Evolutionary conservation across 345 rosid genomes (phyloP), one percentile per base, ranked within the genome.

Genomic region (Cochlearia excelsa): DNA sequence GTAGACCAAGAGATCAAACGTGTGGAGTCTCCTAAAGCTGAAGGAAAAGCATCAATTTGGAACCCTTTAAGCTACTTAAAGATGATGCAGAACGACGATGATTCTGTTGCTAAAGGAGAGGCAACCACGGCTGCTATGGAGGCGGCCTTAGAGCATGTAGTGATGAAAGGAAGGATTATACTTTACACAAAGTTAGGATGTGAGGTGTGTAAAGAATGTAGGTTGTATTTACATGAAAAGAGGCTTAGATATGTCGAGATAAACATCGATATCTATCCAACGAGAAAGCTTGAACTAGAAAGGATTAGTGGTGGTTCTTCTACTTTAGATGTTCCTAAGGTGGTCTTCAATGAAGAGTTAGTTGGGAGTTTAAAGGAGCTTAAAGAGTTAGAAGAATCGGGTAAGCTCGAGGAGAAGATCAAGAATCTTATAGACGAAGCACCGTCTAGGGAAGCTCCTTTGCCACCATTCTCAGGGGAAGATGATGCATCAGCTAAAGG

Each of bases 391-490:
- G 91, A 82, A 45, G 81, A 82, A 66, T 77, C 80, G 46, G 87
- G 91, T 31, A 66, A 77, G 68, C 86, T 87, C 72, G 78, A 74
- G 42, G 95, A 87, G 74, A 87, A 82, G 78, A 83, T 84, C 31
- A 81, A 77, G 38, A 52, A 65, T 77, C 43, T 87, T 61, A 73
- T 87, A 48, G 11, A 69, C 37, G 82, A 85, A 77, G 65, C 70
- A 49, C 86, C 97, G 4, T 50, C 82, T 5, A 51, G 53, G 27
- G 84, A 77, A 79, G 87, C 91, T 70, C 97, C 94, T 64, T 35
- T 84, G 37, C 91, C 89, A 0, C 95, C 97, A 50, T 81, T 87
- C 58, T 87, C 95, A 39, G 97, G 94, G 35, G 95, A 90, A 81
- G 97, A 85, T 73, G 95, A 87, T 51, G 69, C 65, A 42, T 78